phyloP scores from a whole-genome alignment of 345 rosid species.

The Clarkia xantiana region DNA sequence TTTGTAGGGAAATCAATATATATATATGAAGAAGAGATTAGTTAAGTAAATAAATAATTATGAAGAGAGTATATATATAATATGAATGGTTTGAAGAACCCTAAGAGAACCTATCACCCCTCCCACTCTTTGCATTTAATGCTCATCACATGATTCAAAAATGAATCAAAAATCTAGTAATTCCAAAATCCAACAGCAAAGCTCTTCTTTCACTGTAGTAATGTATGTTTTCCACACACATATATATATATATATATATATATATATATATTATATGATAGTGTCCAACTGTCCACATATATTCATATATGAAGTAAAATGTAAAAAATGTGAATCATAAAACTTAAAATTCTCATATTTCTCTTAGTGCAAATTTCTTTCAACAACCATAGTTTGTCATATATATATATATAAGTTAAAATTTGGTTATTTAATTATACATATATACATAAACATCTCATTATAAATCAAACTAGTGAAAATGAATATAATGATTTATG shows the following conservation, averaged over 20 bases:
- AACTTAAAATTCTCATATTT: too few relatives aligned
- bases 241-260: neutral
- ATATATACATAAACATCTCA: too few relatives aligned
- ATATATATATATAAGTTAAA: too few relatives aligned
- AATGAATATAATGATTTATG: too few relatives aligned
- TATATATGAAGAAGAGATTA: neutral
- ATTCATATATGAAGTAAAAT: too few relatives aligned
- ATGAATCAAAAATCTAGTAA: slow-evolving; percentile 1
- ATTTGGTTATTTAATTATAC: too few relatives aligned
- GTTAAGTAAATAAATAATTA: neutral
- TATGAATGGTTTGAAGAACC: slow-evolving; percentile 19
- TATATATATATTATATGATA: too few relatives aligned
- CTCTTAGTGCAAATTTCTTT: too few relatives aligned
- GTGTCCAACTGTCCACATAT: too few relatives aligned
- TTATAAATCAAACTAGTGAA: too few relatives aligned
- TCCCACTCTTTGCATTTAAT: slow-evolving; percentile 23
- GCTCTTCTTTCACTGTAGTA: slow-evolving; percentile 22
- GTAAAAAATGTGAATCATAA: too few relatives aligned
- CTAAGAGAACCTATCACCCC: slow-evolving; percentile 11
- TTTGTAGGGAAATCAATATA: slow-evolving; percentile 6
- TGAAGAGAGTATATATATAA: slow-evolving; percentile 8
- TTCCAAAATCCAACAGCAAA: slow-evolving; percentile 19
- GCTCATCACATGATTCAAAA: slow-evolving; percentile 33
- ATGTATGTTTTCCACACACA: slow-evolving; percentile 18
- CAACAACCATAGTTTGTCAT: too few relatives aligned